A percentile compares a stretch with the other conserved stretches of the same genome.
Evolutionary conservation across 352 stramenopile genomes (phyloP).

Genomic region (Paralagenidium karlingii): DNA sequence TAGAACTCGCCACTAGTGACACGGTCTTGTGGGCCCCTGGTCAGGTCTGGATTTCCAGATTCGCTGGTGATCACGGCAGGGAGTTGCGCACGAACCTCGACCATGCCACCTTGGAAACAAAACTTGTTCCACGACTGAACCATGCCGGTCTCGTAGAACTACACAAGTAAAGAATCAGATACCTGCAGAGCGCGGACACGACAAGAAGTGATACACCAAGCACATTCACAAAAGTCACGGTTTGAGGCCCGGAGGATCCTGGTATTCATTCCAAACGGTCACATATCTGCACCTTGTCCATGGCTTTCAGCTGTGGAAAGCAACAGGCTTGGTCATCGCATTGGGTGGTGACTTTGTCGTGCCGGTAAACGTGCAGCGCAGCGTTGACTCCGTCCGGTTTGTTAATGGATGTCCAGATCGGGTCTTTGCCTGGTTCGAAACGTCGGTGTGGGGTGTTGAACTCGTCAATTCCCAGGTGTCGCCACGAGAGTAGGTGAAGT

Average conservation of each 20-base stretch:
- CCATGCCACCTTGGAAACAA: conserved; percentile 86
- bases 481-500: conserved; percentile 39
- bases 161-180: not conserved
- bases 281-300: conserved; percentile 24
- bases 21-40: not conserved
- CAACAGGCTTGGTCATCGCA: conserved; percentile 33
- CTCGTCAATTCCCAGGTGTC: conserved; percentile 45
- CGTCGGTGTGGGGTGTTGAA: conserved; percentile 51
- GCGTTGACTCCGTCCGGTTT: conserved; percentile 62
- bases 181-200: not conserved
- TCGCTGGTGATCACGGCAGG: conserved; percentile 60
- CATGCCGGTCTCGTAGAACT: conserved; percentile 57
- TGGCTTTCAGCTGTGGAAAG: conserved; percentile 51
- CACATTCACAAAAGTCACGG: conserved; percentile 14
- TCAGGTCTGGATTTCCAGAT: conserved; percentile 25
- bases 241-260: conserved; percentile 27
- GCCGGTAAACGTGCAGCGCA: conserved; percentile 52
- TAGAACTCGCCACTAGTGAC: conserved; percentile 28
- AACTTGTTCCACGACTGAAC: conserved; percentile 90
- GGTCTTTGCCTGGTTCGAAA: conserved; percentile 89
- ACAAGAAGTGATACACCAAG: not conserved
- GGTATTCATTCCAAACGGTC: conserved; percentile 49
- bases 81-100: conserved; percentile 83
- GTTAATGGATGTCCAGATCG: conserved; percentile 85
- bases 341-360: conserved; percentile 53